Conservation (phyloP, 306 rosid species). For the Cotoneaster glaucophyllus region DNA sequence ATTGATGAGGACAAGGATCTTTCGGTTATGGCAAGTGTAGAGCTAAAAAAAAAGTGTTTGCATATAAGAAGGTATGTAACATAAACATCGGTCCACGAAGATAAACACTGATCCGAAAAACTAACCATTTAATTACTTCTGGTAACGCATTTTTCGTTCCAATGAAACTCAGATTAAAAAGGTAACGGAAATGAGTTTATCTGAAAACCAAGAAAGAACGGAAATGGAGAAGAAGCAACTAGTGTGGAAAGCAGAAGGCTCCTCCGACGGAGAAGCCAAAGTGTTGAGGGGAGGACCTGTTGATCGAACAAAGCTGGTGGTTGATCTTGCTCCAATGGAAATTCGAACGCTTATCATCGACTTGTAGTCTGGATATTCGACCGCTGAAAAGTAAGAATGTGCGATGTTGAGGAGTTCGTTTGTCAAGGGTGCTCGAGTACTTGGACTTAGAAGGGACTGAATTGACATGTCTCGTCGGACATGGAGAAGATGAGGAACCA, state of each 20-base stretch:
- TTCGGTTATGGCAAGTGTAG: conserved; percentile 50
- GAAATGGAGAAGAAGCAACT: conserved; percentile 73
- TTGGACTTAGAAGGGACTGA: background rate
- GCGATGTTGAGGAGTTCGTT: background rate
- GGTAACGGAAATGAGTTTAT: conserved; percentile 52
- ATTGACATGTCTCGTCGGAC: background rate
- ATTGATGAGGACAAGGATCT: conserved; percentile 54
- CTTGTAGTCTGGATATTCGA: conserved; percentile 8
- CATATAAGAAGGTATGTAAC: conserved; percentile 46
- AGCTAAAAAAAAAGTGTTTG: conserved; percentile 56
- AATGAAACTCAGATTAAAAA: conserved; percentile 41
- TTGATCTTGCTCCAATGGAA: conserved; percentile 66
- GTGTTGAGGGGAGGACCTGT: conserved; percentile 53
- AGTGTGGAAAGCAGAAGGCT: conserved; percentile 60
- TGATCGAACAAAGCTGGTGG: conserved; percentile 48
- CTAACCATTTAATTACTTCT: background rate
- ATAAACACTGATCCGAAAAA: background rate
- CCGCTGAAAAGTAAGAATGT: background rate
- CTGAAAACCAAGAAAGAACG: conserved; percentile 67
- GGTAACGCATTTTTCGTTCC: background rate
- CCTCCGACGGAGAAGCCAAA: conserved; percentile 19
- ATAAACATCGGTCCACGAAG: background rate
- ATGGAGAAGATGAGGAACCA: background rate
- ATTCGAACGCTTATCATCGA: conserved; percentile 48
- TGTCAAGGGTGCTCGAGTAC: background rate